Evolutionary conservation across 2,329 filamentous ascomycete genomes (phyloP), one percentile per base, ranked within the genome.

Genomic region (Neofusicoccum ribis): DNA sequence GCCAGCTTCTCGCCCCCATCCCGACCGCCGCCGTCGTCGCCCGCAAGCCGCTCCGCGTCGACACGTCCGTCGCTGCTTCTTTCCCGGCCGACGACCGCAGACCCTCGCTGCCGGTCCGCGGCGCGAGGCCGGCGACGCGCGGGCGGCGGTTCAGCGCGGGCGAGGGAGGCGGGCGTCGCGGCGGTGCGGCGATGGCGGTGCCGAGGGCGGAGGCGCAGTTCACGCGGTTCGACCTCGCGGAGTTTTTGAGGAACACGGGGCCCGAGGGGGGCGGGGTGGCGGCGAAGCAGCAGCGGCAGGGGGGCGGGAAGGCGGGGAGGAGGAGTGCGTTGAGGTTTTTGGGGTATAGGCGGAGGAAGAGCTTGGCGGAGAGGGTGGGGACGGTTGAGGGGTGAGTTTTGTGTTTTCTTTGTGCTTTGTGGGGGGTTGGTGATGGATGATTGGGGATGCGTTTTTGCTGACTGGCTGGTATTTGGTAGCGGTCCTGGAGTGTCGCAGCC

Each of bases 181-280:
- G 27, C 15, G 31, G 14, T 31, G 34, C 23, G 36, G 36, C 20
- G 51, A 23, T 23, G n/a, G 54, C 15, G 1, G 41, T 9, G 8
- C 20, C 23, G 12, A 44, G 23, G 56, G 41, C 4, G 1, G 36
- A 41, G 50, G 31, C 27, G 20, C 7, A 27, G 61, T 60, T 20
- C 23, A 14, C n/a, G 43, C 27, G 56, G 41, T 60, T 60, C 39
- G 76, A 79, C 44, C 69, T 80, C 63, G 75, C 76, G 14, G 75
- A 72, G 52, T 80, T 79, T 62, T 66, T 80, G 56, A 72, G 72
- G 64, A 76, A 75, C 6, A 79, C 77, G 5, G 77, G 74, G 20
- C 78, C 78, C 6, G 60, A 66, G 39, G 56, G 39, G 56, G 23
- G 39, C 37, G 51, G 52, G 20, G 20, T 20, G 20, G 20, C 20